Evolutionary conservation across 352 stramenopile genomes (phyloP).

Genomic region (Peronospora farinosa): DNA sequence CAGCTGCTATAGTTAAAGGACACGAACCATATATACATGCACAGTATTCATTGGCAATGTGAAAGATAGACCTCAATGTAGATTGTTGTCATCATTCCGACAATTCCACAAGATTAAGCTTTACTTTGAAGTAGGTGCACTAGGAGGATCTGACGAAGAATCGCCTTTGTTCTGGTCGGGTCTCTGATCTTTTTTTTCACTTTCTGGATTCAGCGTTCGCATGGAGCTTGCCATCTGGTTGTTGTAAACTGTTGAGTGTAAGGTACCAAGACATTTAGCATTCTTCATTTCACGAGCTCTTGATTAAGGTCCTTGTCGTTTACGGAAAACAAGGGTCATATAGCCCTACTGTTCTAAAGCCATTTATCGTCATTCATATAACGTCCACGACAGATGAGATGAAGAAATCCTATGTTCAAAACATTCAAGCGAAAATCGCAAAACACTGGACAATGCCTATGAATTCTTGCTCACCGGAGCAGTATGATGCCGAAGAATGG

Average conservation of each 20-base stretch:
- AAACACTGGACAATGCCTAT: conserved; percentile 47
- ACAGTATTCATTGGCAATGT: not conserved
- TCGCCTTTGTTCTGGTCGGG: not conserved
- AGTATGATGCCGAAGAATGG: conserved; percentile 59
- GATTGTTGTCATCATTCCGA: too few species aligned
- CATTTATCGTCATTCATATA: not conserved
- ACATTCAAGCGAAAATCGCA: conserved; percentile 16
- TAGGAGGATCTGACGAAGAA: not conserved
- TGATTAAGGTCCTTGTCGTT: not conserved
- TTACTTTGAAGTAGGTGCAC: not conserved
- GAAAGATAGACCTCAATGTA: not conserved
- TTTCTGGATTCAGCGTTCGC: not conserved
- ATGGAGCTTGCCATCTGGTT: not conserved
- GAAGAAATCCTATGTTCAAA: conserved; percentile 11
- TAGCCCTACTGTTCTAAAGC: not conserved
- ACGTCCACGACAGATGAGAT: not conserved
- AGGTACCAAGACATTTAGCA: not conserved
- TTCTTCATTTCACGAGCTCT: conserved; percentile 10
- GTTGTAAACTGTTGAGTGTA: not conserved
- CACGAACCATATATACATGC: not conserved
- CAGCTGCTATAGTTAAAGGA: not conserved
- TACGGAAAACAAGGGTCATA: not conserved
- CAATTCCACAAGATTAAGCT: not conserved
- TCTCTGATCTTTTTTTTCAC: not conserved
- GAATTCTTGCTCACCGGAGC: conserved; percentile 41